Base-by-base conservation (phyloP, 2,329 filamentous ascomycete species). In the Diplodia sapinea region DNA sequence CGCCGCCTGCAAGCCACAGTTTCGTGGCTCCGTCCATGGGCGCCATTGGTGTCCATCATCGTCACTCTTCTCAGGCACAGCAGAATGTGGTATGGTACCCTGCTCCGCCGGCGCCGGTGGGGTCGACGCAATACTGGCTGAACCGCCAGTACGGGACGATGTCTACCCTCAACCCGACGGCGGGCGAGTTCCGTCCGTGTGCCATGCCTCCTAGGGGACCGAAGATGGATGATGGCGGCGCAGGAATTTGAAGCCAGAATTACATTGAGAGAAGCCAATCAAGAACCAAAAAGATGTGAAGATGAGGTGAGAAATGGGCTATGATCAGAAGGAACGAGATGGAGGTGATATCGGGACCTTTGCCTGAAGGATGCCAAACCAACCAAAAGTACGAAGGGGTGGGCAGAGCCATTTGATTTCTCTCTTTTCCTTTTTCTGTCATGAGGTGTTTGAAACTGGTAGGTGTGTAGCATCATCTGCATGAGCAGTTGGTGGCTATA, bases 141-240 rank as follows among this genome's bases (percentile, higher is more conserved):
- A 11, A 9, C 40, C 7, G 11, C 23, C 4, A 47, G 57, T 26
- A 26, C 13, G 15, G 36, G 2, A 23, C 11, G 8, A 38, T 12
- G 36, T 59, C 56, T 8, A 29, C 8, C 12, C 15, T 62, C 8
- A 62, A 62, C 57, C 57, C 57, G 4, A 17, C 9, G 12, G 57
- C 40, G 8, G 57, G 57, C 15, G 57, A 33, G 6, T 62, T 62
- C 15, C 17, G 40, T 20, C 57, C 57, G 26, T 15, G 17, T 50
- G 40, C 40, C 15, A 12, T 20, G 26, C 7, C 13, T 26, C 26
- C 26, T 0, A 4, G 2, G 31, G 54, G 33, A 8, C 33, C 17
- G 33, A 23, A 15, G 54, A 23, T 2, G 6, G 26, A 54, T 12
- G 26, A 54, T 31, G 26, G 51, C 6, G 6, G 6, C 51, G 12